These are phyloP conservation scores for Fusarium udum DNA, from an alignment of 2,329 filamentous ascomycete species.

Conservation along the genomic window DNA sequence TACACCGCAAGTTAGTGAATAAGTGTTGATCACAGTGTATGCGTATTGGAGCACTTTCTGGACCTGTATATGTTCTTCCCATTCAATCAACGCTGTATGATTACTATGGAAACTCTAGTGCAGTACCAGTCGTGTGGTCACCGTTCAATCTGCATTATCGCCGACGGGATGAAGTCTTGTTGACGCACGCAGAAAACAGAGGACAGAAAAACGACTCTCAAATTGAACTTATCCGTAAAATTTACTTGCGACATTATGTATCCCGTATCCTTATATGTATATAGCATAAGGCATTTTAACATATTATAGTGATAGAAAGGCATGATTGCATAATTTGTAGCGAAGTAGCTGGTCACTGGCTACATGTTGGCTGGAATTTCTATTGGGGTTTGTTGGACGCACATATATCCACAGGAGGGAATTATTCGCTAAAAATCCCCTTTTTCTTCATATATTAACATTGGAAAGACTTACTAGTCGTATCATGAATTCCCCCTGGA, in stretches of 20 bases:
- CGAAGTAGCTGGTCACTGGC: background rate
- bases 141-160: background rate
- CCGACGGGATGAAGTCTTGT: background rate
- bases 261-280: background rate
- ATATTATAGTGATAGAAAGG: background rate
- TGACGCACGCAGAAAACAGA: background rate
- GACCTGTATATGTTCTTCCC: background rate
- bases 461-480: no score
- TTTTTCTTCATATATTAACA: background rate
- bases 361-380: background rate
- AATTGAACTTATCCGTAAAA: background rate
- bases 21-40: background rate
- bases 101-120: accelerated
- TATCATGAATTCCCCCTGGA: no score
- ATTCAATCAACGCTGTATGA: accelerated
- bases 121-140: background rate
- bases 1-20: background rate
- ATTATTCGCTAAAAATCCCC: background rate
- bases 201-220: background rate
- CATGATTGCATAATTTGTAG: background rate
- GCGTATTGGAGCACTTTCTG: background rate
- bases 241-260: no score
- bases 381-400: background rate
- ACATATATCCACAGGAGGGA: background rate
- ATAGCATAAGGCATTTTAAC: accelerated